phyloP scores from a whole-genome alignment of 1,284 basidiomycete species.

The Pyrrhoderma lamaoense region DNA sequence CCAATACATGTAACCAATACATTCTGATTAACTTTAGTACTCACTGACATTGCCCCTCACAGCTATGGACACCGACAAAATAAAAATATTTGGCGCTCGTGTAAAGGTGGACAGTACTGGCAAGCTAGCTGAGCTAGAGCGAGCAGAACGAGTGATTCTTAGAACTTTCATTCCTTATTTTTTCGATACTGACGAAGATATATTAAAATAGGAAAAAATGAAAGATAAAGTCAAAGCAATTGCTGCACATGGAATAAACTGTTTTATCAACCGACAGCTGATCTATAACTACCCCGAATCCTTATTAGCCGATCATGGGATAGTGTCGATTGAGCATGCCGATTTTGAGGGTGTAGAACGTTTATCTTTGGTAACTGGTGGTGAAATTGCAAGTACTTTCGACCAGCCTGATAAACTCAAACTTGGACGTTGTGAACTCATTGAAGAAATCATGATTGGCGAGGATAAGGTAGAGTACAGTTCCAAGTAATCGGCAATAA shows the following conservation, averaged over 20 bases:
- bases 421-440: constrained; percentile 88
- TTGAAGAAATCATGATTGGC: constrained; percentile 99
- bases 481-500: background rate
- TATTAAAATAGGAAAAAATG: constrained; percentile 73
- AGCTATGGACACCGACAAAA: constrained; percentile 99
- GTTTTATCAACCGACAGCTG: constrained; percentile 97
- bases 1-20: constrained; percentile 79
- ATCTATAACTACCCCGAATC: constrained; percentile 99
- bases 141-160: constrained; percentile 72
- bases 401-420: constrained; percentile 91
- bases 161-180: background rate
- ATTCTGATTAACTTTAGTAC: background rate
- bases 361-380: constrained; percentile 92
- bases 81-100: constrained; percentile 97
- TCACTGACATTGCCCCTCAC: constrained; percentile 5
- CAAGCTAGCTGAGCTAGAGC: constrained; percentile 95
- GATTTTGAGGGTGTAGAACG: constrained; percentile 99
- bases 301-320: constrained; percentile 87
- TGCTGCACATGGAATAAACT: constrained; percentile 92
- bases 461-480: constrained; percentile 80
- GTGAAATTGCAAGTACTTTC: constrained; percentile 96
- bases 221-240: constrained; percentile 96
- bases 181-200: background rate
- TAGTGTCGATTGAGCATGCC: constrained; percentile 97
- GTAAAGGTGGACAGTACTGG: constrained; percentile 95